Evolutionary conservation across 2,329 filamentous ascomycete species (phyloP).

Genomic region (Paramyrothecium sp.): DNA sequence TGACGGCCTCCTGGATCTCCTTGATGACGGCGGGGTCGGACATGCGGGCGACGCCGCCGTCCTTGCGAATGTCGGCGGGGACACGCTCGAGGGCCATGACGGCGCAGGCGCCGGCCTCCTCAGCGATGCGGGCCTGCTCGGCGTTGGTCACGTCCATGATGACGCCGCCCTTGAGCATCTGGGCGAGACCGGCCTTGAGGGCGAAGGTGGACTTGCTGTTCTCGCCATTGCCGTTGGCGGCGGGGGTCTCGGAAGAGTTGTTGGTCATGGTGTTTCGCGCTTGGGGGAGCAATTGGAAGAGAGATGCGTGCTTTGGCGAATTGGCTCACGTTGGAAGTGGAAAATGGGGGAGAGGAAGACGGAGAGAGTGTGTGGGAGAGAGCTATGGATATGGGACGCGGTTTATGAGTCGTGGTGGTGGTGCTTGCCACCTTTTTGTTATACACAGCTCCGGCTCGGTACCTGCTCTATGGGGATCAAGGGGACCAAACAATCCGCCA

Average conservation of each 20-base stretch:
- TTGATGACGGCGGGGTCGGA: conserved; percentile 92
- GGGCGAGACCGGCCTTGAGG: conserved; percentile 91
- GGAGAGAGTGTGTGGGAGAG: not conserved
- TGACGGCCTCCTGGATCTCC: conserved; percentile 91
- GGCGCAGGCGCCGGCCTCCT: conserved; percentile 91
- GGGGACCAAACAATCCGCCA: not conserved
- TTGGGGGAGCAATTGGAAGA: conserved; percentile 1
- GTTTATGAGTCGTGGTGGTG: not conserved
- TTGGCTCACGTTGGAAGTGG: not conserved
- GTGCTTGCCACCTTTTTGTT: not conserved
- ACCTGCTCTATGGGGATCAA: not conserved
- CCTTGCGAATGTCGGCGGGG: conserved; percentile 87
- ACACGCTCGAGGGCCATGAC: conserved; percentile 99
- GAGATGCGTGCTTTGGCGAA: not conserved
- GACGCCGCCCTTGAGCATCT: conserved; percentile 98
- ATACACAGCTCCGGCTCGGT: no score
- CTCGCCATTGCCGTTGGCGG: conserved; percentile 22
- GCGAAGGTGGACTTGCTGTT: conserved; percentile 61
- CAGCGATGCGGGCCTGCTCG: conserved; percentile 92
- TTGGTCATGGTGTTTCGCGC: conserved; percentile 27
- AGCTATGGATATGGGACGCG: not conserved
- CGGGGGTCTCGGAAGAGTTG: conserved; percentile 13
- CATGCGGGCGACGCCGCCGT: conserved; percentile 96
- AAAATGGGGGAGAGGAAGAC: conserved; percentile 1
- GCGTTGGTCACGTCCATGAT: conserved; percentile 99